phyloP scores from a whole-genome alignment of 345 rosid genomes.

The Aegle marmelos region DNA sequence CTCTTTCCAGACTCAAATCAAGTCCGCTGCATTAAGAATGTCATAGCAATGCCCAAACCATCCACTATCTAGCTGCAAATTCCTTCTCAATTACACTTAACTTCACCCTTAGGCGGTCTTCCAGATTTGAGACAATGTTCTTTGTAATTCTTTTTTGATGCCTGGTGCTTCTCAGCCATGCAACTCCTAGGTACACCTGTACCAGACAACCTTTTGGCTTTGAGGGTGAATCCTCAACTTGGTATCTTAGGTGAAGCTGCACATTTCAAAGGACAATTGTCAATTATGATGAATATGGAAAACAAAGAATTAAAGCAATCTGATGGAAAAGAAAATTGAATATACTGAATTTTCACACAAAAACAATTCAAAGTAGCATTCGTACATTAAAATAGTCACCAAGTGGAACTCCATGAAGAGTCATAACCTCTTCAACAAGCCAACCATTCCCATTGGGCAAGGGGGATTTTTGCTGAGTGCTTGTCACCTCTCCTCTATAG shows the following conservation, averaged over 20 bases:
- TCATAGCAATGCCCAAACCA: neutral
- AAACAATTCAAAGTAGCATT: neutral
- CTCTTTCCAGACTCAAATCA: neutral
- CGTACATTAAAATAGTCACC: conserved; percentile 85
- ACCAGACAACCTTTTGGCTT: conserved; percentile 57
- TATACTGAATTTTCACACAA: neutral
- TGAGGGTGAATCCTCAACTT: conserved; percentile 63
- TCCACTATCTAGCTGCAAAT: conserved; percentile 41
- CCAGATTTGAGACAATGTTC: conserved; percentile 58
- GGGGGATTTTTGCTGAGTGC: conserved; percentile 79
- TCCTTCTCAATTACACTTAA: conserved; percentile 73
- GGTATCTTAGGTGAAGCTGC: conserved; percentile 84
- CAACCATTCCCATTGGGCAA: conserved; percentile 66
- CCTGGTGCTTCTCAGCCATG: conserved; percentile 87
- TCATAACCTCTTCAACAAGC: conserved; percentile 89
- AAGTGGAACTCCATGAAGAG: conserved; percentile 88
- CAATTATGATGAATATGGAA: neutral
- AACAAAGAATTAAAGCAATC: neutral
- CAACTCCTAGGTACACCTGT: conserved; percentile 66
- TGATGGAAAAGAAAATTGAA: neutral
- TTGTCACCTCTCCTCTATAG: conserved; percentile 92
- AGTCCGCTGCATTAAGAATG: neutral
- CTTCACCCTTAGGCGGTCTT: conserved; percentile 66
- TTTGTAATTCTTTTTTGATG: conserved; percentile 78
- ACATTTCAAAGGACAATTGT: conserved; percentile 9